A percentile compares a stretch with the other conserved stretches of the same genome.
These are phyloP conservation scores for Miscanthus sacchariflorus DNA, from an alignment of 202 grass and related monocot genomes.

Conservation along the genomic window DNA sequence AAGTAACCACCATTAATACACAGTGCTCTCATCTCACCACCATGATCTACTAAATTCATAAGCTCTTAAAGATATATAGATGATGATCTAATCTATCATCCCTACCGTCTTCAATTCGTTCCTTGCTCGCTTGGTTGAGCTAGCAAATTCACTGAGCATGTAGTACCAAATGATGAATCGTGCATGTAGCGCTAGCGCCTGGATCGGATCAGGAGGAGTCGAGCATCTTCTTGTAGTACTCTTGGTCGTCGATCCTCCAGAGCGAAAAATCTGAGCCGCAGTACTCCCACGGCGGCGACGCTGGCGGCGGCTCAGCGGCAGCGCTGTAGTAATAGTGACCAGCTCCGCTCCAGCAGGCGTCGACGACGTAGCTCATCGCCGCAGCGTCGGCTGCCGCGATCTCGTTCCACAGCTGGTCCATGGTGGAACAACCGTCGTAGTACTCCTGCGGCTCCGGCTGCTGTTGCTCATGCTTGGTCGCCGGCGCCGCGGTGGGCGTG, in stretches of 20 bases:
- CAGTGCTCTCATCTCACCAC: no score
- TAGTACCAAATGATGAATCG: no score
- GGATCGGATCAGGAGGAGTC: constrained; percentile 38
- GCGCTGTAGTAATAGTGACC: neutral
- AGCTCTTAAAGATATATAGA: no score
- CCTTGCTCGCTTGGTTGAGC: no score
- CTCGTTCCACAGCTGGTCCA: constrained; percentile 93
- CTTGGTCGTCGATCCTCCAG: constrained; percentile 84
- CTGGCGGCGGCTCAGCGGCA: neutral
- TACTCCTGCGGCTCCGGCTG: neutral
- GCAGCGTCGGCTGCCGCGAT: constrained; percentile 59
- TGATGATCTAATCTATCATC: no score
- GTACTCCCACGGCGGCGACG: constrained; percentile 80
- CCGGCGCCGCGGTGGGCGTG: constrained; percentile 14
- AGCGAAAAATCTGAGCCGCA: constrained; percentile 63
- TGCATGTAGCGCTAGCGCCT: no score
- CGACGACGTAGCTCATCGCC: constrained; percentile 36
- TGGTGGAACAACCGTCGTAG: constrained; percentile 25
- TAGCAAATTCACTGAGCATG: no score
- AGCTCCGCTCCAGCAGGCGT: neutral
- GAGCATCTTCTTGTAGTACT: constrained; percentile 63
- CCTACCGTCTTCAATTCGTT: no score
- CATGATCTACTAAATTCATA: no score
- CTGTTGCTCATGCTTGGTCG: neutral
- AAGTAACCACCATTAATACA: no score